Conservation (phyloP, 768 basidiomycete genomes). For the Calocybe gangraenosa region DNA sequence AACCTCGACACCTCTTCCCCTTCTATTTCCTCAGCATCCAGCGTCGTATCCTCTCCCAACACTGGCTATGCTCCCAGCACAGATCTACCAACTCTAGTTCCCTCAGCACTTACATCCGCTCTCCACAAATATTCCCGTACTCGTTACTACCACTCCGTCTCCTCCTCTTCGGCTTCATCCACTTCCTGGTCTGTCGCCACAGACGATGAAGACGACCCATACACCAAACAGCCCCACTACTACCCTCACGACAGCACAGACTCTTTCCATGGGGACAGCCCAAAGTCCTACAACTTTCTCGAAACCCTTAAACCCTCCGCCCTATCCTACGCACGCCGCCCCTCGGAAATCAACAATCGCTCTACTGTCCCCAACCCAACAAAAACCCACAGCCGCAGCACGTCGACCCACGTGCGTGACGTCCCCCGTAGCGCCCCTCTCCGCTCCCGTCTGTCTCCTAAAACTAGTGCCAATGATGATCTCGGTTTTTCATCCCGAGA, state of each 20-base stretch:
- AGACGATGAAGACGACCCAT: slow-evolving; percentile 60
- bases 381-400: slow-evolving; percentile 46
- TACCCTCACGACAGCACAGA: slow-evolving; percentile 35
- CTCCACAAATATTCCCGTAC: slow-evolving; percentile 37
- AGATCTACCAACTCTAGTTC: slow-evolving; percentile 66
- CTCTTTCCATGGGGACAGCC: slow-evolving; percentile 32
- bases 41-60: slow-evolving; percentile 65
- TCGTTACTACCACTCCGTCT: slow-evolving; percentile 49
- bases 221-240: slow-evolving; percentile 25
- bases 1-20: slow-evolving; percentile 60
- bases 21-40: slow-evolving; percentile 63
- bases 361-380: slow-evolving; percentile 46
- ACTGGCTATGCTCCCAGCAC: slow-evolving; percentile 47
- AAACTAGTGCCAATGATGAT: slow-evolving; percentile 34
- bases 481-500: slow-evolving; percentile 39
- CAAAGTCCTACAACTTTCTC: slow-evolving; percentile 35
- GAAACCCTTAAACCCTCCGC: slow-evolving; percentile 37
- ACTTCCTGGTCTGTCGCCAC: slow-evolving; percentile 61
- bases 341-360: slow-evolving; percentile 66
- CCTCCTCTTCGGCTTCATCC: slow-evolving; percentile 64
- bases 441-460: slow-evolving; percentile 28
- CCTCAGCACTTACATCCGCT: slow-evolving; percentile 59
- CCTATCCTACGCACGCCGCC: slow-evolving; percentile 64
- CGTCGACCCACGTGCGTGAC: slow-evolving; percentile 37
- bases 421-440: slow-evolving; percentile 40